Evolutionary conservation across 371 early-diverging fungal genomes (phyloP).

Genomic region (Entomophthora muscae): DNA sequence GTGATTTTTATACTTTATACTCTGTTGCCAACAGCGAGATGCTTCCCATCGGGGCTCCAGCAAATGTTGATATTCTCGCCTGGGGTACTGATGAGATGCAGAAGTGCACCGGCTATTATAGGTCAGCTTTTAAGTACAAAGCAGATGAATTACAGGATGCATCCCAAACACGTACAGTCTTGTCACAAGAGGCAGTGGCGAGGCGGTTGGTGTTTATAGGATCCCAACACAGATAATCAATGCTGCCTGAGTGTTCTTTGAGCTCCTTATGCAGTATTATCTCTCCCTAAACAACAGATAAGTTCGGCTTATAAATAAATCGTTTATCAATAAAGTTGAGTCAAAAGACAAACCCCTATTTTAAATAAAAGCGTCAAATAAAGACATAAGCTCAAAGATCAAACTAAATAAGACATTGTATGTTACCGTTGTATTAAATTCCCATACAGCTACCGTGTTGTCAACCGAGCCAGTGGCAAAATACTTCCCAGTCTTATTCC

Average conservation of each 20-base stretch:
- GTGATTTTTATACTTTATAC: slow-evolving; percentile 13
- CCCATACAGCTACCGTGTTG: slow-evolving; percentile 48
- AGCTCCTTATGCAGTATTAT: slow-evolving; percentile 17
- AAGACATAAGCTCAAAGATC: too few species aligned
- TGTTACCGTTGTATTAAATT: slow-evolving; percentile 34
- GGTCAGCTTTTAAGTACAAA: neutral
- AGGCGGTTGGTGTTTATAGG: slow-evolving; percentile 77
- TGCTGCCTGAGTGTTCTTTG: slow-evolving; percentile 67
- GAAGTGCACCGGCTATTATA: slow-evolving; percentile 34
- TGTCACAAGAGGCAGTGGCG: slow-evolving; percentile 95
- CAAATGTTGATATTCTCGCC: slow-evolving; percentile 77
- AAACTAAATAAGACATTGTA: too few species aligned
- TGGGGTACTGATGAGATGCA: slow-evolving; percentile 38
- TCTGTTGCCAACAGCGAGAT: slow-evolving; percentile 70
- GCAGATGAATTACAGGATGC: slow-evolving; percentile 20
- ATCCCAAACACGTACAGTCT: slow-evolving; percentile 87
- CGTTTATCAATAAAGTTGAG: too few species aligned
- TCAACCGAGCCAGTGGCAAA: slow-evolving; percentile 49
- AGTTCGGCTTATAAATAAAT: too few species aligned
- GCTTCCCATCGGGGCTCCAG: slow-evolving; percentile 64
- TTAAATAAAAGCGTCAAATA: too few species aligned
- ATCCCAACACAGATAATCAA: slow-evolving; percentile 70
- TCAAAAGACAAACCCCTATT: too few species aligned
- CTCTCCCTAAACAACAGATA: too few species aligned
- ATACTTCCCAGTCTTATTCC: slow-evolving; percentile 42